These are phyloP conservation scores for Phytophthora palmivora DNA, from an alignment of 352 stramenopile genomes.

Conservation along the genomic window DNA sequence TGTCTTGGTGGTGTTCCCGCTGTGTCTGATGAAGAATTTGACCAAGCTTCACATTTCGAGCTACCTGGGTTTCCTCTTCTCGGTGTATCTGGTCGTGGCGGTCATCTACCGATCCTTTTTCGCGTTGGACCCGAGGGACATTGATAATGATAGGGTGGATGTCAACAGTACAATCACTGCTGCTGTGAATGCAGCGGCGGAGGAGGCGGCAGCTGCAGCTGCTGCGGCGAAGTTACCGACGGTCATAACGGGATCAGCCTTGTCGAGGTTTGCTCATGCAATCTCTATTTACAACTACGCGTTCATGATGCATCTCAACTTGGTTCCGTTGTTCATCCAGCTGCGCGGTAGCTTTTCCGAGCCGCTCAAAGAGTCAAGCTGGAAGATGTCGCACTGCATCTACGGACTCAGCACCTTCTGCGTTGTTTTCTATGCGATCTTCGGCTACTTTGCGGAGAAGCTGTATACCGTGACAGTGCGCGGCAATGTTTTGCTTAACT, in stretches of 20 bases:
- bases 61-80: constrained; percentile 76
- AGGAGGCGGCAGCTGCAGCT: constrained; percentile 13
- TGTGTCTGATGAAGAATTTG: constrained; percentile 78
- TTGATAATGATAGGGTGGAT: constrained; percentile 6
- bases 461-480: constrained; percentile 65
- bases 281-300: constrained; percentile 86
- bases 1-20: constrained; percentile 60
- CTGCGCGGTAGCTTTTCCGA: constrained; percentile 66
- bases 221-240: constrained; percentile 38
- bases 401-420: constrained; percentile 56
- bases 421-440: constrained; percentile 65
- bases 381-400: constrained; percentile 68
- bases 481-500: constrained; percentile 84
- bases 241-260: constrained; percentile 34
- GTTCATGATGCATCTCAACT: constrained; percentile 90
- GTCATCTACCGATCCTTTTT: constrained; percentile 65
- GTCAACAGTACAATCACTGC: constrained; percentile 20
- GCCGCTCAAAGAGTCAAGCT: constrained; percentile 47
- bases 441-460: constrained; percentile 57
- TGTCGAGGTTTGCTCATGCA: constrained; percentile 58
- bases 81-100: constrained; percentile 63
- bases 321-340: constrained; percentile 79
- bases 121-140: constrained; percentile 18
- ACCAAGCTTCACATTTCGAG: constrained; percentile 71
- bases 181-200: constrained; percentile 24